Evolutionary conservation across 352 stramenopile genomes (phyloP).

Genomic region (Phytophthora citricola): DNA sequence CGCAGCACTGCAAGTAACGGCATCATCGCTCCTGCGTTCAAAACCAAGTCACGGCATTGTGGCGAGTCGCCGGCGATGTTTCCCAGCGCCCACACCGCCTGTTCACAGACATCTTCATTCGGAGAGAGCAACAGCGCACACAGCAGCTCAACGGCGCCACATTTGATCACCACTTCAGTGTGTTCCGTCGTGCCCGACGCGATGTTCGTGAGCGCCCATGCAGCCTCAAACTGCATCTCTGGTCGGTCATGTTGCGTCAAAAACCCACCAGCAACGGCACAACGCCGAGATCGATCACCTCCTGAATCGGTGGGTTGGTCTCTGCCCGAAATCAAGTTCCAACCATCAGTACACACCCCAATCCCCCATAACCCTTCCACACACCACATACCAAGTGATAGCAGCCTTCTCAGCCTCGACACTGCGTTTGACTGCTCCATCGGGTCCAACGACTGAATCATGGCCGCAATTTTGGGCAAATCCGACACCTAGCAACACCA

Average conservation of each 20-base stretch:
- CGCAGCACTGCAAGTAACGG: conserved; percentile 95
- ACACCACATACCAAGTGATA: conserved; percentile 91
- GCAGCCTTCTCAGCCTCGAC: conserved; percentile 96
- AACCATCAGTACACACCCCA: neutral
- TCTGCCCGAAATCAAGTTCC: conserved; percentile 62
- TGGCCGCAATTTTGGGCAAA: conserved; percentile 94
- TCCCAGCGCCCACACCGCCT: conserved; percentile 98
- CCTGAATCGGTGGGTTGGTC: conserved; percentile 97
- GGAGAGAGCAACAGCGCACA: conserved; percentile 95
- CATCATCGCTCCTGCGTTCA: conserved; percentile 95
- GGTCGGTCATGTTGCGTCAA: conserved; percentile 93
- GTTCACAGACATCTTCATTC: conserved; percentile 98
- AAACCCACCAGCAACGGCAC: conserved; percentile 98
- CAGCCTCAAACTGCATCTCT: conserved; percentile 98
- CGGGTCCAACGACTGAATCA: conserved; percentile 94
- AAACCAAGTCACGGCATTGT: conserved; percentile 96
- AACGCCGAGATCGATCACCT: conserved; percentile 97
- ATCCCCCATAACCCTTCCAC: neutral
- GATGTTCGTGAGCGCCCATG: conserved; percentile 99
- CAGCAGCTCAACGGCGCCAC: conserved; percentile 97
- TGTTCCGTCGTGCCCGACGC: conserved; percentile 98
- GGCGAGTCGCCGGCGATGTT: conserved; percentile 99
- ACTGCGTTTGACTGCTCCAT: conserved; percentile 94
- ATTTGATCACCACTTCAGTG: conserved; percentile 98
- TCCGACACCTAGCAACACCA: conserved; percentile 82